These are phyloP conservation scores for Hyphodiscus sp. DNA, from an alignment of 2,329 filamentous ascomycete species.

Conservation along the genomic window DNA sequence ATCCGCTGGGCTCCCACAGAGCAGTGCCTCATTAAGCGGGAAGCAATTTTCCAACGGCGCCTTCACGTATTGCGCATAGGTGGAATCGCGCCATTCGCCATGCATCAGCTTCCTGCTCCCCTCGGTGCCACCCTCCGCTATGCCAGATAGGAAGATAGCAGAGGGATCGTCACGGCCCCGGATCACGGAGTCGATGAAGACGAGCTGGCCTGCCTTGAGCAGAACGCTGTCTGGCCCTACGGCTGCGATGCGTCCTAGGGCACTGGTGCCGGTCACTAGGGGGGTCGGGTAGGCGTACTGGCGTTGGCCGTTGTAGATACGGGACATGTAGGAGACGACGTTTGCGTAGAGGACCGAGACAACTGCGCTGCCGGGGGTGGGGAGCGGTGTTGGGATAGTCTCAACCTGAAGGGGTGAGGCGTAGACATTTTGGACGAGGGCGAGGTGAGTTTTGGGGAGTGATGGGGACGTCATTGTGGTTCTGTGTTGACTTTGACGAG, in stretches of 20 bases:
- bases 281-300: constrained; percentile 27
- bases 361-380: constrained; percentile 33
- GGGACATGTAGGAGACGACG: constrained; percentile 33
- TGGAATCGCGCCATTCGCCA: constrained; percentile 31
- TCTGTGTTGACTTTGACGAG: too few relatives aligned
- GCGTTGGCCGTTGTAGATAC: constrained; percentile 34
- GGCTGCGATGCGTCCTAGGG: constrained; percentile 31
- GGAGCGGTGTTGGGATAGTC: constrained; percentile 30
- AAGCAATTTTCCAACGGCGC: constrained; percentile 33
- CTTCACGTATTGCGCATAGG: constrained; percentile 31
- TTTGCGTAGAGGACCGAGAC: constrained; percentile 32
- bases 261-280: constrained; percentile 24
- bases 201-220: constrained; percentile 30
- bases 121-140: constrained; percentile 25
- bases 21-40: constrained; percentile 28
- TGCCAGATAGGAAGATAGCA: constrained; percentile 26
- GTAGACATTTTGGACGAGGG: too few relatives aligned
- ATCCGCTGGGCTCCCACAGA: too few relatives aligned
- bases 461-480: too few relatives aligned
- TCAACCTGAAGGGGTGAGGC: too few relatives aligned
- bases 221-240: constrained; percentile 30
- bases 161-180: constrained; percentile 31
- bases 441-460: too few relatives aligned
- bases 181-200: constrained; percentile 31
- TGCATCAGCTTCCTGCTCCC: constrained; percentile 25